Evolutionary conservation across 148 eudicot species (phyloP), one percentile per base, ranked within the genome.

Genomic region (Fagopyrum tataricum): DNA sequence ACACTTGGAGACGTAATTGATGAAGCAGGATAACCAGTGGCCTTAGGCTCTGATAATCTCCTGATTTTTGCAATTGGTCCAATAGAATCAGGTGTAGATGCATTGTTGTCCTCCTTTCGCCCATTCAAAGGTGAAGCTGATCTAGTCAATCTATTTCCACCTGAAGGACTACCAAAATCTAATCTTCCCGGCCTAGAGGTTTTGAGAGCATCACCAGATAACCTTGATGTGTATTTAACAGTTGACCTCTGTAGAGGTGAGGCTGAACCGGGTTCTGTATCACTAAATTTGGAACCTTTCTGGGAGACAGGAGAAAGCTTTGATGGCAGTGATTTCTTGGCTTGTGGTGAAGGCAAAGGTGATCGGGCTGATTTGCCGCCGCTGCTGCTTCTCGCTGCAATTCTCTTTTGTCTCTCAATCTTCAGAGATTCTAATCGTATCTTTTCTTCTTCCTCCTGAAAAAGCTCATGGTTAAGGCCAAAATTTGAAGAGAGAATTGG

Each of bases 211-310:
- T 81, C 88, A 77, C 76, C 72, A 23, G 89, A 83, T 74, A 78
- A 82, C 79, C 72, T 76, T 7, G 93, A 78, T 76, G 78, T 55
- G 43, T 85, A 76, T 85, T 89, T 82, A 51, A 90, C 23, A 58
- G 90, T 96, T 66, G 99, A 92, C 74, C 97, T 87, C 80, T 96
- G 99, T 46, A 96, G 79, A 44, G 99, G 97, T 73, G 99, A 96
- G 24, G 90, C 86, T 71, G 97, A 84, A 23, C 97, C 97, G 41
- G 96, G 92, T 71, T 90, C 97, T 62, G 91, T 75, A 77, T 96
- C 99, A 72, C 91, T 90, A 77, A 96, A 96, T 81, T 92, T 96
- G 47, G 94, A 88, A 75, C 94, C 91, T 84, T 83, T 84, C 51
- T 82, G 85, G 79, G 91, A 83, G 59, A 76, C 74, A 18, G 90